Evolutionary conservation across 139 green algal genomes (phyloP), one percentile per base, ranked within the genome.

Genomic region (Zygnema circumcarinatum): DNA sequence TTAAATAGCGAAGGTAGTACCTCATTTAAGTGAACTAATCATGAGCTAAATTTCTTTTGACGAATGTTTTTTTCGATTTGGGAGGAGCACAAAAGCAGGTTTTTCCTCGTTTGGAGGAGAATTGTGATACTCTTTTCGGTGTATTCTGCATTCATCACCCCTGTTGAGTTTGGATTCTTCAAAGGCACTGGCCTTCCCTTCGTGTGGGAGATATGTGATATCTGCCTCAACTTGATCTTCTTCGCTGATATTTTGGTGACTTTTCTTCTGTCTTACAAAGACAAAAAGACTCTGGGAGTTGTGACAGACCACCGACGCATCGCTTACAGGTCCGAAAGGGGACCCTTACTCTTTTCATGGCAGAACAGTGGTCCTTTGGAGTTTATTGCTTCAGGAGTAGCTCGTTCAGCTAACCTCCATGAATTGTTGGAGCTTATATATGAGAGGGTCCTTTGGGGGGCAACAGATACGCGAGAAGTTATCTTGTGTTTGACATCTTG

Each of bases 131-230:
- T 82, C 1, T 69, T 86, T 22, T 79, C 80, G 62, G 42, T 80
- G n/a, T 86, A 86, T 69, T 86, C 80, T 16, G 31, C 80, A 2
- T 81, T 83, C 54, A 32, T 42, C 80, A 86, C 80, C 38, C 80
- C 80, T 0, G n/a, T 86, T 38, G 80, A 86, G 80, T 86, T 86
- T 69, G 67, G 36, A 29, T 86, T 86, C 80, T 41, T 41, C 36
- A 53, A 62, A 25, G 36, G 32, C 38, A 53, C 56, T 38, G 0
- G 33, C 0, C 53, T 81, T 22, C 53, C 80, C 25, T 35, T 67
- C 3, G 25, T 32, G 39, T 62, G 38, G 7, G 76, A 56, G 38
- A 62, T 84, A 16, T 31, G 38, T 29, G 82, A 88, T 1, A 38
- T 25, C 29, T 31, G 38, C 82, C 40, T 88, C 68, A 83, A 83